Base-by-base conservation (phyloP, 2,329 filamentous ascomycete species). In the Trichoderma lentiforme region DNA sequence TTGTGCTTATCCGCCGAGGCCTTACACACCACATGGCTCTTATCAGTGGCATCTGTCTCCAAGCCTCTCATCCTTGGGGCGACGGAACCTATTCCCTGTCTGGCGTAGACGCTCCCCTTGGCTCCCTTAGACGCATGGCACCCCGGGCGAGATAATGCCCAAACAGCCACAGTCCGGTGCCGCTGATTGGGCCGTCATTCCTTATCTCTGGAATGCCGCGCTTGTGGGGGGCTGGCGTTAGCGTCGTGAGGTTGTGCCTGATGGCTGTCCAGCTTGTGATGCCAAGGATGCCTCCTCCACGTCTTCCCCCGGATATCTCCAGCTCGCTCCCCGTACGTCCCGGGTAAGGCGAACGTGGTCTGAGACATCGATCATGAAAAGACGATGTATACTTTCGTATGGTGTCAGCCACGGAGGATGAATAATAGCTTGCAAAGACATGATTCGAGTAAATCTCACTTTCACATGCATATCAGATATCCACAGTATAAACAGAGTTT, bases 151-250 rank as follows among this genome's bases (percentile, higher is more conserved):
- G 73, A 74, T 71, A 66, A 30, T 65, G 34, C 18, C 4, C 18
- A 39, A 12, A 30, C n/a, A 60, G 36, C 56, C 15, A 14, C 51
- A 53, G 21, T 34, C 36, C 8, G 24, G 36, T 11, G 57, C 12
- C 8, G 62, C 32, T 78, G 69, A 79, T 79, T 79, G 78, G 78
- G 14, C 39, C 26, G 56, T 15, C 60, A 70, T 61, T 69, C 64
- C 78, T 79, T 79, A 79, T 79, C 78, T 78, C 74, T 79, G 75
- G 75, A 74, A 74, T 18, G 74, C 72, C 71, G 71, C 74, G 70
- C 65, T 58, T 56, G 70, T 72, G 71, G 57, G 71, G 64, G 71
- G 53, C 56, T 61, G 32, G 30, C 43, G 18, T 43, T 72, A 72
- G 71, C 71, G 71, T 32, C 30, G 47, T 47, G 64, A 51, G 57